These are phyloP conservation scores for Aspergillus bertholletiae DNA, from an alignment of 495 filamentous ascomycete species.

Conservation along the genomic window DNA sequence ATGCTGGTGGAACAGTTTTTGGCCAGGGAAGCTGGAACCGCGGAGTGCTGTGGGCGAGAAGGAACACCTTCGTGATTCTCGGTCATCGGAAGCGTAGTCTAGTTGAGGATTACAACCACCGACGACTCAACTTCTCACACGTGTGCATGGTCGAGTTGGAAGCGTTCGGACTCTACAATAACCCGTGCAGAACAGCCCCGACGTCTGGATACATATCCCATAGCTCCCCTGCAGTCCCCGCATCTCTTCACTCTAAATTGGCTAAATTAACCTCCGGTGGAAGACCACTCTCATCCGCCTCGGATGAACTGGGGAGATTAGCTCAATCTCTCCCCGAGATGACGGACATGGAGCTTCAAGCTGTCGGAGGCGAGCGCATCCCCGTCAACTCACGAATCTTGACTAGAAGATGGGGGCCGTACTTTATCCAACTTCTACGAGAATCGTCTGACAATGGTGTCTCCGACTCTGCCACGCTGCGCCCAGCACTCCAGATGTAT, in stretches of 20 bases:
- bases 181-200: conserved; percentile 72
- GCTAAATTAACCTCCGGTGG: conserved; percentile 66
- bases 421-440: conserved; percentile 84
- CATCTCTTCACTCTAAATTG: conserved; percentile 54
- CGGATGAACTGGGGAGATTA: conserved; percentile 80
- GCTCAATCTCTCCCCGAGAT: conserved; percentile 76
- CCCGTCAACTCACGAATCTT: conserved; percentile 90
- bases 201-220: conserved; percentile 78
- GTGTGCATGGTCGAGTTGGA: conserved; percentile 95
- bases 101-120: conserved; percentile 98
- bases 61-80: conserved; percentile 92
- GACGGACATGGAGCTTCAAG: conserved; percentile 95
- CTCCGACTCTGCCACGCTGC: conserved; percentile 51
- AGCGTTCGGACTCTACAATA: conserved; percentile 95
- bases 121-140: conserved; percentile 95
- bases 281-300: conserved; percentile 61
- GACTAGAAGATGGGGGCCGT: conserved; percentile 86
- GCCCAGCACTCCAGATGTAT: conserved; percentile 35
- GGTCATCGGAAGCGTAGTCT: conserved; percentile 88
- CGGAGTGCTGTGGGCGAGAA: conserved; percentile 84
- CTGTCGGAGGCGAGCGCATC: conserved; percentile 83
- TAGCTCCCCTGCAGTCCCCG: conserved; percentile 62
- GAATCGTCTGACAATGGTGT: conserved; percentile 57
- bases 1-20: conserved; percentile 91
- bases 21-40: conserved; percentile 96